phyloP scores from a whole-genome alignment of 352 stramenopile species.

The Globisporangium radiosum region DNA sequence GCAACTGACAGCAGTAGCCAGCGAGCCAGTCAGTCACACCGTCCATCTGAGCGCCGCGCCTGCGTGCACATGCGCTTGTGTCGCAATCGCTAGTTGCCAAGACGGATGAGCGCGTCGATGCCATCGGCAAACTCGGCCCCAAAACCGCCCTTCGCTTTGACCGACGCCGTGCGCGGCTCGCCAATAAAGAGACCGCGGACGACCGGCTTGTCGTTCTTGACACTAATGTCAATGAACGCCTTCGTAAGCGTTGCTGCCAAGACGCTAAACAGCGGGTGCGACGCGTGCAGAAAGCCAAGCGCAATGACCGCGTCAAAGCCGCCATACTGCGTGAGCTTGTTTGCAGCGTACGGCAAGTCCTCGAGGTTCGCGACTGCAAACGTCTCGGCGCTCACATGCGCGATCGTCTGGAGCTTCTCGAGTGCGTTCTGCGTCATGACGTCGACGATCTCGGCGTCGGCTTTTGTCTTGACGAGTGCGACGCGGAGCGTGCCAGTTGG shows the following conservation, averaged over 20 bases:
- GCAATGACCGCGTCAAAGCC: slow-evolving; percentile 72
- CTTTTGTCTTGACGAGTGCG: slow-evolving; percentile 70
- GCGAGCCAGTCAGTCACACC: not conserved
- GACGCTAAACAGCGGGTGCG: slow-evolving; percentile 56
- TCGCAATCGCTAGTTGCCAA: slow-evolving; percentile 37
- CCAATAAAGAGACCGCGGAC: slow-evolving; percentile 75
- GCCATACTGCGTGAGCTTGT: slow-evolving; percentile 65
- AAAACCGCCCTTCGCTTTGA: slow-evolving; percentile 68
- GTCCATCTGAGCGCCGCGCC: not conserved
- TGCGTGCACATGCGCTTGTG: not conserved
- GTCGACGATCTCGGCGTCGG: slow-evolving; percentile 68
- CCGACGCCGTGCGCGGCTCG: slow-evolving; percentile 63
- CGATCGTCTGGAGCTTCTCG: slow-evolving; percentile 28
- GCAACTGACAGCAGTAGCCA: too few relatives aligned
- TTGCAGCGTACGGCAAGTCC: slow-evolving; percentile 75
- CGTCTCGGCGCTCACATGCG: slow-evolving; percentile 36
- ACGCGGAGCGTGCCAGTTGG: slow-evolving; percentile 28
- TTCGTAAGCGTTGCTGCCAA: slow-evolving; percentile 52
- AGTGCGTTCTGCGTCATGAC: slow-evolving; percentile 62
- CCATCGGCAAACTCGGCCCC: slow-evolving; percentile 57
- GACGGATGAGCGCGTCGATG: slow-evolving; percentile 49
- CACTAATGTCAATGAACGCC: slow-evolving; percentile 79
- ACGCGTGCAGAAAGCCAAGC: slow-evolving; percentile 68
- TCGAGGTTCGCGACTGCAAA: slow-evolving; percentile 68
- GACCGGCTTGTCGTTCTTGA: slow-evolving; percentile 73